Evolutionary conservation across 2,329 filamentous ascomycete genomes (phyloP).

Genomic region (Epichloe elymi): DNA sequence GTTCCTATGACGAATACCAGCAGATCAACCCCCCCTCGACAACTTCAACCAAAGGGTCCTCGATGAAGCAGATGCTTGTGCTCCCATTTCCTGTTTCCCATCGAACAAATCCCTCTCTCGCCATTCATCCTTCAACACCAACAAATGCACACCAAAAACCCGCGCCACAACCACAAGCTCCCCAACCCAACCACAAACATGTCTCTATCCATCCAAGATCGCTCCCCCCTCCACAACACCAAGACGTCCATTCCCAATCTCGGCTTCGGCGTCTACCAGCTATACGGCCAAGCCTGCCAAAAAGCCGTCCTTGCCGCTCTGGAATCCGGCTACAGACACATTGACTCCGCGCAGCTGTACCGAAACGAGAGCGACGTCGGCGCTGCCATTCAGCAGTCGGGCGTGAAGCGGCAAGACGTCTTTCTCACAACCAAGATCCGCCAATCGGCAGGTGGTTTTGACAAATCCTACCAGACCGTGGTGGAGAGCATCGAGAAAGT

Average conservation of each 20-base stretch:
- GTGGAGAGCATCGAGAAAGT: slow-evolving; percentile 52
- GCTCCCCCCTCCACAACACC: slow-evolving; percentile 13
- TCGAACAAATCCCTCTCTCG: too few relatives aligned
- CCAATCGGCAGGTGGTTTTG: slow-evolving; percentile 26
- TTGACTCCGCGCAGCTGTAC: slow-evolving; percentile 52
- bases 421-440: slow-evolving; percentile 63
- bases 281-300: slow-evolving; percentile 38
- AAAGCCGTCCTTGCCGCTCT: slow-evolving; percentile 46
- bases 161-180: background rate
- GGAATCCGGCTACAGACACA: slow-evolving; percentile 45
- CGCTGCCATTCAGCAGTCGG: slow-evolving; percentile 43
- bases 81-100: too few relatives aligned
- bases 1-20: slow-evolving; percentile 2
- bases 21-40: background rate
- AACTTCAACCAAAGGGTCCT: background rate
- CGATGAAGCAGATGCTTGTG: background rate
- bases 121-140: too few relatives aligned
- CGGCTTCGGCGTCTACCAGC: slow-evolving; percentile 60
- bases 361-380: slow-evolving; percentile 56
- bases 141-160: background rate
- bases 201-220: slow-evolving; percentile 7
- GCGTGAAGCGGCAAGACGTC: slow-evolving; percentile 42
- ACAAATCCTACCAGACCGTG: slow-evolving; percentile 45
- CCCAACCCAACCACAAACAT: background rate
- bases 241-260: slow-evolving; percentile 42